Conservation (phyloP, 805 yeast species). For the Pichia exigua region DNA sequence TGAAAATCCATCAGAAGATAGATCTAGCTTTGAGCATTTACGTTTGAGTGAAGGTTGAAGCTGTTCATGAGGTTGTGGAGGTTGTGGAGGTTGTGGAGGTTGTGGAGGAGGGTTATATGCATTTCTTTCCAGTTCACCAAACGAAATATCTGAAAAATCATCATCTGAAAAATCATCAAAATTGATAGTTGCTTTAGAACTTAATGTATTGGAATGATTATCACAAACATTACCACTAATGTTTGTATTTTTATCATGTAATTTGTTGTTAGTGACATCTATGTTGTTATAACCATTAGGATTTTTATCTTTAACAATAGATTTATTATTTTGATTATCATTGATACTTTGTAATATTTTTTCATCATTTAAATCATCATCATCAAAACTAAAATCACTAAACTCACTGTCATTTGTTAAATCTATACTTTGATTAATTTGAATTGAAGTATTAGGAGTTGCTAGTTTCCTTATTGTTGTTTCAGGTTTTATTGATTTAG, state of each 20-base stretch:
- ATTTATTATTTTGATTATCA: not conserved
- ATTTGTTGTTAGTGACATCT: not conserved
- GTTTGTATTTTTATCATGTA: not conserved
- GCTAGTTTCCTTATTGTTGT: not conserved
- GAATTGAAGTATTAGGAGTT: not conserved
- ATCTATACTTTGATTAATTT: not conserved
- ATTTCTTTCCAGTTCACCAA: slow-evolving; percentile 4
- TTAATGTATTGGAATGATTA: not conserved
- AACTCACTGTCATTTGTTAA: slow-evolving; percentile 1
- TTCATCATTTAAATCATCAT: not conserved
- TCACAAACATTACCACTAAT: not conserved
- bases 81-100: not conserved
- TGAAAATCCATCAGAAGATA: slow-evolving; percentile 10
- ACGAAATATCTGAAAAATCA: slow-evolving; percentile 6
- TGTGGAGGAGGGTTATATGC: not conserved
- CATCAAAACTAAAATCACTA: not conserved
- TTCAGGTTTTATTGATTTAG: not conserved
- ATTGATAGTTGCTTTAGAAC: not conserved
- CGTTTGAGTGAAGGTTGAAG: not conserved
- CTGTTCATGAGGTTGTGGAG: not conserved
- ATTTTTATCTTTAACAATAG: not conserved
- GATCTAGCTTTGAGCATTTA: not conserved
- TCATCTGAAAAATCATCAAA: slow-evolving; percentile 2
- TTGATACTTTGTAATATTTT: not conserved
- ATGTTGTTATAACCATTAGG: not conserved